Evolutionary conservation across 1,284 basidiomycete species (phyloP).

Genomic region (Pyrrhoderma noxium): DNA sequence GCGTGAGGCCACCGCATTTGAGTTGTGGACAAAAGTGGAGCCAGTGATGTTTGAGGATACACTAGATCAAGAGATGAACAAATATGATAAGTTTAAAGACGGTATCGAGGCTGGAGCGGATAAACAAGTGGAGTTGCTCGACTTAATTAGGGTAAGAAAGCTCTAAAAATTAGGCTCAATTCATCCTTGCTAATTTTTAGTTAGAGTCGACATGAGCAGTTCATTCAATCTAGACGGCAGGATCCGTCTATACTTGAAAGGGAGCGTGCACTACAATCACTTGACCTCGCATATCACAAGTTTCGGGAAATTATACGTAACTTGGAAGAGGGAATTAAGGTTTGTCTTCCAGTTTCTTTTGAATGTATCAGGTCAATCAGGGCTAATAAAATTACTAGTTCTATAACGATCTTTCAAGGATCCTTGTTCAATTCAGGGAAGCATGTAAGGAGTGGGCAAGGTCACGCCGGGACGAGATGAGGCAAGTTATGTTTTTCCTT

Average conservation of each 20-base stretch:
- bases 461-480: slow-evolving; percentile 54
- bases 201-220: slow-evolving; percentile 66
- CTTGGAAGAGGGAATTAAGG: slow-evolving; percentile 84
- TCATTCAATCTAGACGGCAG: slow-evolving; percentile 73
- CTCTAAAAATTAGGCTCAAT: neutral
- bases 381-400: slow-evolving; percentile 42
- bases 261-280: slow-evolving; percentile 80
- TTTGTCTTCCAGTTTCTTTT: slow-evolving; percentile 25
- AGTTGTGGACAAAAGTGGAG: slow-evolving; percentile 64
- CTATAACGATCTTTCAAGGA: slow-evolving; percentile 72
- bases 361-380: neutral
- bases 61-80: slow-evolving; percentile 70
- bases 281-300: slow-evolving; percentile 84
- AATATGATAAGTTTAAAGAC: slow-evolving; percentile 71
- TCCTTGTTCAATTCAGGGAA: slow-evolving; percentile 61
- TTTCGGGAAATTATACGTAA: slow-evolving; percentile 84
- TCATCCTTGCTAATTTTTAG: neutral
- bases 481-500: neutral
- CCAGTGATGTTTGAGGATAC: slow-evolving; percentile 83
- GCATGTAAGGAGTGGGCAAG: slow-evolving; percentile 66
- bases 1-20: slow-evolving; percentile 55
- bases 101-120: slow-evolving; percentile 55
- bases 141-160: slow-evolving; percentile 56
- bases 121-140: slow-evolving; percentile 61
- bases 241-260: slow-evolving; percentile 76